Base-by-base conservation (phyloP, 148 eudicot species). In the Rheum nobile region DNA sequence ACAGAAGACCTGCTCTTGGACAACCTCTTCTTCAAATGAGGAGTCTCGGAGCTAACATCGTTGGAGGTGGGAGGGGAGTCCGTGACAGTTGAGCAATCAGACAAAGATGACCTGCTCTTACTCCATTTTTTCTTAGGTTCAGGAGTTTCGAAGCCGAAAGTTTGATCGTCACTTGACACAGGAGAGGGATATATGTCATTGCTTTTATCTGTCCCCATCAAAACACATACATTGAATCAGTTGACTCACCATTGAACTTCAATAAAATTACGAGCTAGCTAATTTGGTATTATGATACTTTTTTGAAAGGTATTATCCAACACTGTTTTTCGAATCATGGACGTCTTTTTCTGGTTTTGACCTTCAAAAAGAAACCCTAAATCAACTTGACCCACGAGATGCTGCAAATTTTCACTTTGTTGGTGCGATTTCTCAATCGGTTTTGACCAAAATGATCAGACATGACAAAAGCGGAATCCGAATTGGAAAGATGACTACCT, bases 71-170 rank as follows among this genome's bases (percentile, higher is more conserved):
- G 71, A 59, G 77, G 79, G 26, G 82, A 74, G 1, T 41, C 46
- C n/a, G 75, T 68, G 17, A 76, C 72, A 48, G 43, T 34, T 21
- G 82, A 77, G 21, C 42, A 54, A 52, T 80, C 76, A 43, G 82
- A 77, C 76, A 75, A 67, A 37, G 80, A 80, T 32, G 85, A 77
- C 72, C 80, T 74, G 39, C 75, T 73, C 61, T 75, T 80, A 22
- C 75, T 52, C 75, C 75, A 44, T 19, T 71, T 74, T 83, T 84
- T 84, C 83, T 79, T 87, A 26, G 72, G 76, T 77, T 89, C 79
- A n/a, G 88, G 83, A 50, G 89, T 75, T 73, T 79, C 86, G 14
- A 75, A 52, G 71, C 74, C 76, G 41, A 71, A 77, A 80, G 42
- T 75, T 2, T 80, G 80, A 67, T 47, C 79, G 74, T 85, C 82